Base-by-base conservation (phyloP, 148 eudicot genomes). In the Vaccinium macrocarpon region DNA sequence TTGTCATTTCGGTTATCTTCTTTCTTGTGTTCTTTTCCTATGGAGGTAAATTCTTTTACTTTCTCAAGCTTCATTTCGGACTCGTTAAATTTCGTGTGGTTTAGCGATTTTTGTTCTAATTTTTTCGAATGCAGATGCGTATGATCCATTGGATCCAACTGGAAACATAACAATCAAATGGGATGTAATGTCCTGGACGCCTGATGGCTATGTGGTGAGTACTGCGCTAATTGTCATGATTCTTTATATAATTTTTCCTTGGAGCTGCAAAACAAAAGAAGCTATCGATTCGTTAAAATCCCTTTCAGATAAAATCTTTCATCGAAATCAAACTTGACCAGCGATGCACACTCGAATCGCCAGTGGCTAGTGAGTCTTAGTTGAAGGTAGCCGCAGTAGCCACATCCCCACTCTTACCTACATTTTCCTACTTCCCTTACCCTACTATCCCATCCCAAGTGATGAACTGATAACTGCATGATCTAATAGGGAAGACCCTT, bases 91-190 rank as follows among this genome's bases (percentile, higher is more conserved):
- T 35, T n/a, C 25, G 1, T 16, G 6, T 35, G 23, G 52, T 56
- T 12, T 0, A 25, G 32, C 55, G 51, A 6, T 64, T 72, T 16
- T 16, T 51, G 38, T 73, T 83, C 25, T 46, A 8, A 29, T 21
- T 66, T 38, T 68, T 79, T 56, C 46, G 46, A 48, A 12, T 90
- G 83, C 86, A 94, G 98, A 68, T 83, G 94, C 96, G 32, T 95
- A 89, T 90, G 98, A 95, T 91, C 94, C 98, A 6, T 88, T 95
- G 87, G 98, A 95, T 90, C 98, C 98, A n/a, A 94, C 79, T 23
- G 98, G 98, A 29, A 95, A 95, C 84, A 85, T 95, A 76, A 94
- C 98, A 29, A 90, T 95, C 84, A 94, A 92, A 89, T 95, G 98
- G 98, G 98, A 95, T 82, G 66, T 95, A 61, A 89, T 94, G 88